Percentiles rank a stretch among this genome's conserved stretches.
These are phyloP conservation scores for Saposhnikovia divaricata DNA, from an alignment of 129 eudicot species.

Conservation along the genomic window DNA sequence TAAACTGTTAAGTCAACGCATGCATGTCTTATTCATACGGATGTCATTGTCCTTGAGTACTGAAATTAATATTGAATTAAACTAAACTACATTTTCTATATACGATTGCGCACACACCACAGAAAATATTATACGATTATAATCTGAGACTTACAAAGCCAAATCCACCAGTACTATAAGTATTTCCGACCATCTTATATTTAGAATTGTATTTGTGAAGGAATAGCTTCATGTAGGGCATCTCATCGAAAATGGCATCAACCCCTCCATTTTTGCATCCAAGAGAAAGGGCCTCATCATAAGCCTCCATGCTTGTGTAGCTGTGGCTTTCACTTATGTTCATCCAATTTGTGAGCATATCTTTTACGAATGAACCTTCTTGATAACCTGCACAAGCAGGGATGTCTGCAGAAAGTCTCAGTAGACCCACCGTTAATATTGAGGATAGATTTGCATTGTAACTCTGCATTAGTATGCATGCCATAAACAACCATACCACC, in stretches of 20 bases:
- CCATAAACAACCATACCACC: constrained; percentile 32
- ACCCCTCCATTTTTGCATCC: constrained; percentile 32
- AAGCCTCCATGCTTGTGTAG: not conserved
- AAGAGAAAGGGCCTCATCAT: constrained; percentile 1
- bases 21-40: not conserved
- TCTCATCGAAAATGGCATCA: constrained; percentile 33
- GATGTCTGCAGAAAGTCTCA: not conserved
- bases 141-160: constrained; percentile 34
- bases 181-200: constrained; percentile 18
- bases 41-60: too few species aligned
- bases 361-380: not conserved
- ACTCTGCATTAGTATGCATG: constrained; percentile 29
- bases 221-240: constrained; percentile 27
- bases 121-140: too few species aligned
- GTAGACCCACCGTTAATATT: constrained; percentile 29
- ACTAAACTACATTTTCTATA: too few species aligned
- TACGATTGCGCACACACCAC: too few species aligned
- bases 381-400: not conserved
- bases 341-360: not conserved
- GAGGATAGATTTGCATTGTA: constrained; percentile 47
- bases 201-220: constrained; percentile 24
- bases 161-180: constrained; percentile 26
- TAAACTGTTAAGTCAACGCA: not conserved
- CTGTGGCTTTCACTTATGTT: too few species aligned
- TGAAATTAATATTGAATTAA: too few species aligned